phyloP scores from a whole-genome alignment of 352 stramenopile genomes.

The Pythium phragmiticola region DNA sequence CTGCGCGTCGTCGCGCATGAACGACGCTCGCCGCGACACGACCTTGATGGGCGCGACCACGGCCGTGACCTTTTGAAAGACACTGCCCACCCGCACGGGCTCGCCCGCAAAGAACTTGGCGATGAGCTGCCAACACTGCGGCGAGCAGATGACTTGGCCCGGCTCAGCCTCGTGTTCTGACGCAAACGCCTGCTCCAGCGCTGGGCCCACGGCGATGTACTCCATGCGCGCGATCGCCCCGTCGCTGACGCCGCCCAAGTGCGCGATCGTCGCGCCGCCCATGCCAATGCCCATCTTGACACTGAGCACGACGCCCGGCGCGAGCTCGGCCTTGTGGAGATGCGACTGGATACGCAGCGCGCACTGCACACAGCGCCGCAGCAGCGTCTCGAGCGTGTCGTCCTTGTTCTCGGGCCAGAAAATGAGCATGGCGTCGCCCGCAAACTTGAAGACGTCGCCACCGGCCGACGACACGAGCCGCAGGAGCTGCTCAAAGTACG shows the following conservation, averaged over 20 bases:
- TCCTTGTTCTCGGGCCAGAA: conserved; percentile 92
- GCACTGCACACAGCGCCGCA: conserved; percentile 87
- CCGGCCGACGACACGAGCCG: conserved; percentile 74
- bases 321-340: conserved; percentile 84
- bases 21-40: conserved; percentile 66
- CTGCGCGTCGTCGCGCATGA: conserved; percentile 75
- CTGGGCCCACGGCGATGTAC: conserved; percentile 89
- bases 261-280: conserved; percentile 81
- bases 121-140: conserved; percentile 76
- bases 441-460: conserved; percentile 94
- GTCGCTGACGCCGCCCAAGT: conserved; percentile 89
- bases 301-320: conserved; percentile 84
- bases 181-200: conserved; percentile 90
- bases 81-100: conserved; percentile 30
- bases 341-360: conserved; percentile 90
- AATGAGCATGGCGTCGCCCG: conserved; percentile 94
- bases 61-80: conserved; percentile 57
- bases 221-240: conserved; percentile 82
- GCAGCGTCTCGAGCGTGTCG: conserved; percentile 78
- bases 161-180: conserved; percentile 86
- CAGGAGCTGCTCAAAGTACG: conserved; percentile 89
- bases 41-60: conserved; percentile 66
- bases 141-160: conserved; percentile 90
- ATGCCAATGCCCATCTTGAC: conserved; percentile 95
- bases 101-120: conserved; percentile 60